These are phyloP conservation scores for Sporothrix curviconia DNA, from an alignment of 2,329 filamentous ascomycete species.

Conservation along the genomic window DNA sequence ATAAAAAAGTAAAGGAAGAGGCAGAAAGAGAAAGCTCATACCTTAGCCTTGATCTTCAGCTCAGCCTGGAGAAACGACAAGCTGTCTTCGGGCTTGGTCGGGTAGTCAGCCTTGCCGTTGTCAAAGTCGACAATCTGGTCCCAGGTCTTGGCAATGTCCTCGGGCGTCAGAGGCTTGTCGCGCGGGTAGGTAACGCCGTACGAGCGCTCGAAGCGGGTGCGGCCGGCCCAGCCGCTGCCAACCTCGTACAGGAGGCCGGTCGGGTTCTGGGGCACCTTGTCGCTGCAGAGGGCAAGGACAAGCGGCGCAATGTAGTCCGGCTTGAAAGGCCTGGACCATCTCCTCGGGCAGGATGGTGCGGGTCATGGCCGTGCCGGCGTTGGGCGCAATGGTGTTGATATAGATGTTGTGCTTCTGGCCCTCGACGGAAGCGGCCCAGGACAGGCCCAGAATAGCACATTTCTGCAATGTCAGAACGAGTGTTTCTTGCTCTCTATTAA, in stretches of 20 bases:
- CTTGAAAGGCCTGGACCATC: conserved; percentile 97
- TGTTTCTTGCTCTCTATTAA: too few relatives aligned
- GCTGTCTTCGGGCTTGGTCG: conserved; percentile 68
- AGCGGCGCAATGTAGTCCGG: conserved; percentile 95
- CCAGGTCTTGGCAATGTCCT: conserved; percentile 73
- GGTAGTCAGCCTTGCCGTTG: conserved; percentile 79
- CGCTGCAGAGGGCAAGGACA: conserved; percentile 75
- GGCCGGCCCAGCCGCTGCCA: conserved; percentile 86
- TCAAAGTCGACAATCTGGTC: conserved; percentile 79
- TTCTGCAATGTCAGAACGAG: conserved; percentile 45
- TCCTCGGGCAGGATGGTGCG: conserved; percentile 91
- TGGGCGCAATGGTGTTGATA: conserved; percentile 96
- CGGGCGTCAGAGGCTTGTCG: conserved; percentile 74
- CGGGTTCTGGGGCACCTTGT: conserved; percentile 75
- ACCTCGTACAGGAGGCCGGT: conserved; percentile 91
- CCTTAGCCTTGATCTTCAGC: conserved; percentile 48
- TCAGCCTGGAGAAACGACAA: conserved; percentile 73
- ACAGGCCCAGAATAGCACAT: conserved; percentile 91
- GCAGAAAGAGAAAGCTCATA: conserved; percentile 45
- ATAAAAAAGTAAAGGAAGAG: conserved; percentile 15
- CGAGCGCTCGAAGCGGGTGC: conserved; percentile 89
- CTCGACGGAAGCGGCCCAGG: conserved; percentile 84
- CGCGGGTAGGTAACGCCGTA: conserved; percentile 88
- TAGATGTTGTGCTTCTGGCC: conserved; percentile 96
- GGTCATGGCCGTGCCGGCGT: conserved; percentile 94